Evolutionary conservation across 1,139 yeast species (phyloP), one percentile per base, ranked within the genome.

Genomic region (Suhomyces kunorum): DNA sequence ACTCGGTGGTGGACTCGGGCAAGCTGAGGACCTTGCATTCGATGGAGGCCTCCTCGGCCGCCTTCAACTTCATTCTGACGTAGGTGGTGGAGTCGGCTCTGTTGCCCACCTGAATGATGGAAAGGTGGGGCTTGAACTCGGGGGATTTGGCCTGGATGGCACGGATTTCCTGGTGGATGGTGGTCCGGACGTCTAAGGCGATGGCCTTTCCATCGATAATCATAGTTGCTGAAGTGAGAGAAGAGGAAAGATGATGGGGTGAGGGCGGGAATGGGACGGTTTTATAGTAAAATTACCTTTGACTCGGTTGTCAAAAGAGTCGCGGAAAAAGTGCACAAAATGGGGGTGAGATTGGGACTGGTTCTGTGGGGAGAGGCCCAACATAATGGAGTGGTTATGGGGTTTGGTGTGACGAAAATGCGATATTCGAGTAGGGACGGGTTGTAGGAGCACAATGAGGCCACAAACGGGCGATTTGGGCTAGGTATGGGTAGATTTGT

Each of bases 51-150:
- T 87, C 94, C 49, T 75, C 69, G 23, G 98, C 96, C 19, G 98
- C 97, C 69, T 83, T 87, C 52, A 87, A 72, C 71, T 92, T 92
- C 96, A 92, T 90, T 52, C 83, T 81, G 42, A 92, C 97, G 65
- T 92, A 92, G n/a, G 96, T 87, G 36, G 87, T 76, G 9, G 97
- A 88, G 61, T 92, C 98, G 28, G 87, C 90, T 57, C 98, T 77
- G 36, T 71, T 74, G 35, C 98, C 98, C 19, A 92, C 95, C 68
- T 92, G 98, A 51, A 92, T 75, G 52, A 92, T 90, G 39, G 87
- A 75, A 61, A 92, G 72, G 40, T 79, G 76, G 26, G 98, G 97
- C 51, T 75, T 71, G 69, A 89, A 90, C 41, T 72, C 74, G 16
- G 80, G 71, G 57, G 80, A 76, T 42, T 69, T 64, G 18, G 69